Evolutionary conservation across 148 eudicot species (phyloP), one percentile per base, ranked within the genome.

Genomic region (Chenopodium suecicum): DNA sequence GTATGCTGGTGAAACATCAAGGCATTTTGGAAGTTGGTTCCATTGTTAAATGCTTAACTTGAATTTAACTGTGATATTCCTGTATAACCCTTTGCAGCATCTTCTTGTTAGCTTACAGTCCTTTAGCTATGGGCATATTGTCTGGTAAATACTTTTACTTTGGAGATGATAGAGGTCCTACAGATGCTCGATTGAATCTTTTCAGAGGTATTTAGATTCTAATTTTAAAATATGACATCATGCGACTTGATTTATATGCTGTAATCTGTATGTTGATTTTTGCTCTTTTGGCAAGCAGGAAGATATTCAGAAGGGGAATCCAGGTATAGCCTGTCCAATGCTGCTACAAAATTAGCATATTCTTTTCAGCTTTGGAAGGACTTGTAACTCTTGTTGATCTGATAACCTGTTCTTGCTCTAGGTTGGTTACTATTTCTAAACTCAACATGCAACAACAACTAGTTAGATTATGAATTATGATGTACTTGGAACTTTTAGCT

Each of bases 41-140:
- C 29, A 27, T 27, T 27, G 1, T 25, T 41, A 46, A 74, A 48
- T 13, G 22, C 60, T 56, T 56, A 22, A 56, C 60, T 56, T 17
- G 19, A 2, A 56, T 19, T 62, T 66, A 9, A 52, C 22, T 69
- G 25, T 2, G 27, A 17, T 76, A 79, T 66, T 22, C 71, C 31
- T 73, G 79, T 70, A 73, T 62, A 52, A 56, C 52, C 52, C 13
- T 78, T 77, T 70, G 70, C 85, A 94, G 97, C 82, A 80, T 93
- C 47, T 89, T 82, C 86, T 87, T 94, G 87, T 88, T 93, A 90
- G 98, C 93, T 29, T 93, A 93, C 84, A 94, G 97, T 84, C 98
- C 97, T 79, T 81, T 93, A 89, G 98, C 98, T 47, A 94, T 94
- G 97, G 97, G 98, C 46, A 90, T 94, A 79, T 90, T 94, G 14